Percentiles rank a stretch among this genome's conserved stretches.
phyloP scores from a whole-genome alignment of 78 protist genomes.

The Planoprotostelium fungivorum region DNA sequence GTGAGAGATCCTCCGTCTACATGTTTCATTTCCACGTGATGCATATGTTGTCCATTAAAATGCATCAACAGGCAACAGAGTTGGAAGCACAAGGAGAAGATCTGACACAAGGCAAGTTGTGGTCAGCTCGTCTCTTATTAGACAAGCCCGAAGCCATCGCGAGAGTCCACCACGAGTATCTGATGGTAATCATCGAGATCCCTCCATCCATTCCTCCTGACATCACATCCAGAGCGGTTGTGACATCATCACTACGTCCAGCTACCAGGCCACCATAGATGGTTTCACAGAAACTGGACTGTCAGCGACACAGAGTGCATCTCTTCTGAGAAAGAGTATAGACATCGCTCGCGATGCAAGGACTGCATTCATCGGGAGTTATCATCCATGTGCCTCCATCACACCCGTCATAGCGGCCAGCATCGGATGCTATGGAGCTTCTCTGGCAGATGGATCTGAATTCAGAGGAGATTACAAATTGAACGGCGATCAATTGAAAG shows the following conservation, averaged over 20 bases:
- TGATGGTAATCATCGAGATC: background rate
- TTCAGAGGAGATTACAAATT: background rate
- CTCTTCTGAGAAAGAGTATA: background rate
- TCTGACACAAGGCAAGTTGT: background rate
- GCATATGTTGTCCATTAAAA: background rate
- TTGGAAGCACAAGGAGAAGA: background rate
- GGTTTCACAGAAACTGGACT: background rate
- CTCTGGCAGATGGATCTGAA: background rate
- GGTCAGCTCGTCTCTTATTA: background rate
- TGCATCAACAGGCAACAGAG: background rate
- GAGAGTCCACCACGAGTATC: background rate
- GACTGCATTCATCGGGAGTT: background rate
- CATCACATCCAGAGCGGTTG: background rate
- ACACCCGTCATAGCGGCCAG: background rate
- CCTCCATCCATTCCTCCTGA: background rate
- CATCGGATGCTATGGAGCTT: background rate
- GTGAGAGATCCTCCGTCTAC: too few relatives aligned
- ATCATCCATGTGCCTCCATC: background rate
- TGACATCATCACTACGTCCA: background rate
- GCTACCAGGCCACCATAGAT: background rate
- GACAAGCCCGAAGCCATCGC: background rate
- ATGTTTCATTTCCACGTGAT: too few relatives aligned
- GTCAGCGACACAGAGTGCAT: background rate
- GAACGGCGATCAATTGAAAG: background rate
- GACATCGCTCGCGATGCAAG: background rate